phyloP scores from a whole-genome alignment of 2,329 filamentous ascomycete genomes.

The Teratosphaeria destructans region DNA sequence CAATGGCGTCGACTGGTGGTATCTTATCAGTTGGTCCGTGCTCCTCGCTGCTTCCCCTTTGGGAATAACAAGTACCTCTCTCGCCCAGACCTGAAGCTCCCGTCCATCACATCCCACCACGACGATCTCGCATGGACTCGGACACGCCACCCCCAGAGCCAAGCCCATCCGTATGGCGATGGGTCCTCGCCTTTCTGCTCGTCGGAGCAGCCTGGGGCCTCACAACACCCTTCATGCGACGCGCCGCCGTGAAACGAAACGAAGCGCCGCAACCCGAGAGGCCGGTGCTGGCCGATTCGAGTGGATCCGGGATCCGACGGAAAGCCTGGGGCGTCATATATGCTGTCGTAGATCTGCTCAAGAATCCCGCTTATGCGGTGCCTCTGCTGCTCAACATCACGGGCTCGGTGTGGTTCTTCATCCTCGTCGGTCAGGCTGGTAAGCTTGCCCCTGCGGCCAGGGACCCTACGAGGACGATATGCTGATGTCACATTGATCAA shows the following conservation, averaged over 20 bases:
- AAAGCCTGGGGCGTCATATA: constrained; percentile 59
- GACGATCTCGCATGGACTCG: constrained; percentile 17
- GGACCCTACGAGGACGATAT: not conserved
- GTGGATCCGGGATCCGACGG: constrained; percentile 49
- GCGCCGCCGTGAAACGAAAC: constrained; percentile 56
- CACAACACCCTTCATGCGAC: constrained; percentile 80
- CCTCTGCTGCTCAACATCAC: constrained; percentile 82
- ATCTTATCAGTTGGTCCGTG: not conserved
- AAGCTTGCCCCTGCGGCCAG: constrained; percentile 23
- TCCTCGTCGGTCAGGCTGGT: constrained; percentile 88
- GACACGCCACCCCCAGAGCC: constrained; percentile 14
- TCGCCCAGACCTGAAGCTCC: not conserved
- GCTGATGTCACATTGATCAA: constrained; percentile 26
- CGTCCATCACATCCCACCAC: not conserved
- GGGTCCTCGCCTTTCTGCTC: constrained; percentile 78
- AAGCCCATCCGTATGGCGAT: constrained; percentile 54
- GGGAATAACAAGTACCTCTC: not conserved
- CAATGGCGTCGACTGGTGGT: not conserved
- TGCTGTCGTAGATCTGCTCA: constrained; percentile 65
- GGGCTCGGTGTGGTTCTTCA: constrained; percentile 91
- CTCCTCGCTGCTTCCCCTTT: not conserved
- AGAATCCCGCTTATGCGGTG: constrained; percentile 72
- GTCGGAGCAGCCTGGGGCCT: constrained; percentile 90
- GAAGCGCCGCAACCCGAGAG: constrained; percentile 39
- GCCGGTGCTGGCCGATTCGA: constrained; percentile 33